Evolutionary conservation across 2,329 filamentous ascomycete genomes (phyloP).

Genomic region (Tolypocladium inflatum): DNA sequence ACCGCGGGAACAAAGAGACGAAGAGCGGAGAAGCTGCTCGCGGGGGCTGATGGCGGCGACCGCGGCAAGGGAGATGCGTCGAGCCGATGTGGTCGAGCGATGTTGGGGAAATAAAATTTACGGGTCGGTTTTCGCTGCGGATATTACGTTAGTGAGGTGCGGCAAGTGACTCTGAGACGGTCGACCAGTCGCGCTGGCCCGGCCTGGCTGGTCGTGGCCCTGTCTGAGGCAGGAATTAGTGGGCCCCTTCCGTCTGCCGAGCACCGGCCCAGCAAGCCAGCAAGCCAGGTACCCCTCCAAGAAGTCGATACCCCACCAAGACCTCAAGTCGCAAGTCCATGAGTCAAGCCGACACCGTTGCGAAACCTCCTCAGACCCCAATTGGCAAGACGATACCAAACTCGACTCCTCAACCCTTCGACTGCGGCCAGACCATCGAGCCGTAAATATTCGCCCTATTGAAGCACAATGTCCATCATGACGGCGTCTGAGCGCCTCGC

Average conservation of each 20-base stretch:
- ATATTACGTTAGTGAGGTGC: conserved; percentile 2
- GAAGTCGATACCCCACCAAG: background rate
- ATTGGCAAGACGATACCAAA: background rate
- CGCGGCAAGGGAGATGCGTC: conserved; percentile 11
- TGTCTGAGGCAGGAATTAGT: background rate
- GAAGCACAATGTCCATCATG: conserved; percentile 11
- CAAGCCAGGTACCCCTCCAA: background rate
- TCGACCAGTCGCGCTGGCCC: background rate
- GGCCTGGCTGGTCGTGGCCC: background rate
- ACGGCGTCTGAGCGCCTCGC: conserved; percentile 53
- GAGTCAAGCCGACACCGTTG: background rate
- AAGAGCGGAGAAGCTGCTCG: conserved; percentile 1
- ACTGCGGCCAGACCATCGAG: background rate
- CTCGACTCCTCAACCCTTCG: background rate
- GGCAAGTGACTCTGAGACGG: conserved; percentile 1
- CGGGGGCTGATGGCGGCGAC: conserved; percentile 3
- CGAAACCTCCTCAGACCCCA: background rate
- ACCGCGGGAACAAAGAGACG: background rate
- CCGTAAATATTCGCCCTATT: background rate
- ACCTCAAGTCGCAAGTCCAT: background rate
- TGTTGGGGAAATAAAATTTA: conserved; percentile 19
- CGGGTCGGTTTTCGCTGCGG: conserved; percentile 2
- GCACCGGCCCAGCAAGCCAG: background rate
- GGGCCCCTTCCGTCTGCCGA: background rate
- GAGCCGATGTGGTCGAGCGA: conserved; percentile 11